Evolutionary conservation across 257 asterid genomes (phyloP).

Genomic region (Solanum commersonii): DNA sequence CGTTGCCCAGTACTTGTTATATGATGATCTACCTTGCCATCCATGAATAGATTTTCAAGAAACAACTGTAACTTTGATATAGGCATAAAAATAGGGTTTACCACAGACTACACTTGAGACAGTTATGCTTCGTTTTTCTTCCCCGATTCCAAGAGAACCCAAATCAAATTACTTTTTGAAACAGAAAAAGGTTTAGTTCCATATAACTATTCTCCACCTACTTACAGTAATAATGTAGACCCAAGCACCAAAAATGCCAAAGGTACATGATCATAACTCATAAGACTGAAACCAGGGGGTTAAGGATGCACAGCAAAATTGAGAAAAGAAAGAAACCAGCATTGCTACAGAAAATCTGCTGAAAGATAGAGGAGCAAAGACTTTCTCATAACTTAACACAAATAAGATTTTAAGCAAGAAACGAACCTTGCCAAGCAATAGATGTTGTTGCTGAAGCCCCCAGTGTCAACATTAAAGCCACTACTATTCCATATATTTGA

Average conservation of each 20-base stretch:
- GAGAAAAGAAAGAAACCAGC: not conserved
- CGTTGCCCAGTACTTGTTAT: not conserved
- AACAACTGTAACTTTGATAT: not conserved
- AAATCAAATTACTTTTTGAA: not conserved
- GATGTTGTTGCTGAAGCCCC: conserved; percentile 91
- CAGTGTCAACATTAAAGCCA: conserved; percentile 83
- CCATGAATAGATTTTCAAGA: not conserved
- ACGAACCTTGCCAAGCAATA: conserved; percentile 85
- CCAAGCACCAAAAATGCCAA: not conserved
- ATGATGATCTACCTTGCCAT: not conserved
- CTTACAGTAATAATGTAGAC: not conserved
- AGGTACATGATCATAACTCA: not conserved
- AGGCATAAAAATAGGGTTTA: not conserved
- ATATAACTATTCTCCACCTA: not conserved
- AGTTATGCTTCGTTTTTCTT: not conserved
- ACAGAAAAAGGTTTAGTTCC: not conserved
- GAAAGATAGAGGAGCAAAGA: not conserved
- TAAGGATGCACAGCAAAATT: not conserved
- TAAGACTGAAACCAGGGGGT: not conserved
- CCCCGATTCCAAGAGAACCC: not conserved
- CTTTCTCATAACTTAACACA: not conserved
- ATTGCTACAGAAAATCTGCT: not conserved
- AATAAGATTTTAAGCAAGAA: not conserved
- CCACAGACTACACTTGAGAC: not conserved
- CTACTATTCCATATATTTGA: conserved; percentile 79